A percentile compares a stretch with the other conserved stretches of the same genome.
These are phyloP conservation scores for Chondrostereum purpureum DNA, from an alignment of 1,284 basidiomycete genomes.

Conservation along the genomic window DNA sequence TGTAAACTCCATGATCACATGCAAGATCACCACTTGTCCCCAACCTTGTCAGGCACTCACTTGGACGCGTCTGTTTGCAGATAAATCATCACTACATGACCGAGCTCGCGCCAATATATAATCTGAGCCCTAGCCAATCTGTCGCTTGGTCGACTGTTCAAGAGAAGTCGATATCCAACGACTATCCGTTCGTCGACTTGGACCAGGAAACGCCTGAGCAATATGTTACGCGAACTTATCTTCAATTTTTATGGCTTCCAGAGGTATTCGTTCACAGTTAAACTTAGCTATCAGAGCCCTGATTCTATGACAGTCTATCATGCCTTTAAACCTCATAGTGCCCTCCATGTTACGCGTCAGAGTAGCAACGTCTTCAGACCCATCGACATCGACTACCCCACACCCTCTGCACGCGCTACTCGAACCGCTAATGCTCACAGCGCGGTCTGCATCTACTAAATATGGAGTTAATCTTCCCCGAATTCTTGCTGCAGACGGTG, in stretches of 20 bases:
- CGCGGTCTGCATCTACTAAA: constrained; percentile 49
- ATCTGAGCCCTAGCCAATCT: background rate
- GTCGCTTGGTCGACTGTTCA: constrained; percentile 40
- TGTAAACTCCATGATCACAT: background rate
- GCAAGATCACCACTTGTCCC: background rate
- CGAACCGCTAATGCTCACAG: constrained; percentile 53
- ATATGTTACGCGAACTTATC: constrained; percentile 48
- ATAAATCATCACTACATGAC: too few relatives aligned
- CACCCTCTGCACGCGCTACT: constrained; percentile 55
- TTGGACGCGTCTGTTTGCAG: background rate
- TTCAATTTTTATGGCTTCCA: constrained; percentile 73
- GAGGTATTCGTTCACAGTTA: too few relatives aligned
- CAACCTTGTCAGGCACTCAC: background rate
- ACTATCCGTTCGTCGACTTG: constrained; percentile 39
- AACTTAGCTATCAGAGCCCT: too few relatives aligned
- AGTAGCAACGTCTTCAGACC: constrained; percentile 19
- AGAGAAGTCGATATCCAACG: constrained; percentile 40
- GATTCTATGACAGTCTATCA: constrained; percentile 58
- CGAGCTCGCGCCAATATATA: background rate
- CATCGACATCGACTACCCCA: constrained; percentile 19
- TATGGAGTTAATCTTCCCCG: constrained; percentile 55
- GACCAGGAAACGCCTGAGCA: constrained; percentile 35
- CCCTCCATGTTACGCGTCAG: constrained; percentile 47
- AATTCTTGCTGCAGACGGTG: constrained; percentile 51
- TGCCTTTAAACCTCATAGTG: constrained; percentile 52